Evolutionary conservation across 1,284 basidiomycete genomes (phyloP).

Genomic region (Moesziomyces sp.): DNA sequence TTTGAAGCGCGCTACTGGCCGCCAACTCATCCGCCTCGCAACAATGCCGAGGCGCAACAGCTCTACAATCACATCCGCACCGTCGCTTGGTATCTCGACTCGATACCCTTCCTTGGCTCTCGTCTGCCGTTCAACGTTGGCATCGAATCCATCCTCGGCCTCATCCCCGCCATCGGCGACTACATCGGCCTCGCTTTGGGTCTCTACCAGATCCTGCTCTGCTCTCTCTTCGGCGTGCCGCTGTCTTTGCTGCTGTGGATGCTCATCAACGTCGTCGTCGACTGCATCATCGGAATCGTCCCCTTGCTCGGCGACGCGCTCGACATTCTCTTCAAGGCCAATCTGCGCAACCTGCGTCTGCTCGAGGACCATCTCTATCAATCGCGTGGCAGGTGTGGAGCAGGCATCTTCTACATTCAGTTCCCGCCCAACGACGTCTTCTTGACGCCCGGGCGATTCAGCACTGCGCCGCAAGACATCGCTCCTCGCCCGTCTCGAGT

Average conservation of each 20-base stretch:
- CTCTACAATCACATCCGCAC: conserved; percentile 65
- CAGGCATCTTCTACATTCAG: conserved; percentile 41
- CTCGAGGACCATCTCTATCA: conserved; percentile 60
- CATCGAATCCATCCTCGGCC: conserved; percentile 53
- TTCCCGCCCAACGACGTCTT: conserved; percentile 36
- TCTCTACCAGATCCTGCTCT: conserved; percentile 61
- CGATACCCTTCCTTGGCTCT: conserved; percentile 42
- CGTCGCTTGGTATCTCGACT: conserved; percentile 56
- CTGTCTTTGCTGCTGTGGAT: conserved; percentile 51
- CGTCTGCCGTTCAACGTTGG: conserved; percentile 52
- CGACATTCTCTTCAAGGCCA: conserved; percentile 66
- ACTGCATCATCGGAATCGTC: conserved; percentile 60
- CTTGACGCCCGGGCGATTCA: not conserved
- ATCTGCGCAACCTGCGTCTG: conserved; percentile 58
- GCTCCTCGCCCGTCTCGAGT: conserved; percentile 2
- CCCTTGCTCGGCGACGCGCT: conserved; percentile 65
- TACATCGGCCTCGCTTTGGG: conserved; percentile 57
- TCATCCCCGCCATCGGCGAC: conserved; percentile 63
- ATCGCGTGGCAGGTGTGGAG: conserved; percentile 35
- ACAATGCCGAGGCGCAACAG: conserved; percentile 58
- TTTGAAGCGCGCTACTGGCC: conserved; percentile 25
- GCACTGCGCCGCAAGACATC: not conserved
- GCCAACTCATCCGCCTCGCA: conserved; percentile 13
- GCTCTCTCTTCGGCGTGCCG: conserved; percentile 62
- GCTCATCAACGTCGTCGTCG: conserved; percentile 60